Base-by-base conservation (phyloP, 2,329 filamentous ascomycete genomes). In the Sarocladiaceae sp. region DNA sequence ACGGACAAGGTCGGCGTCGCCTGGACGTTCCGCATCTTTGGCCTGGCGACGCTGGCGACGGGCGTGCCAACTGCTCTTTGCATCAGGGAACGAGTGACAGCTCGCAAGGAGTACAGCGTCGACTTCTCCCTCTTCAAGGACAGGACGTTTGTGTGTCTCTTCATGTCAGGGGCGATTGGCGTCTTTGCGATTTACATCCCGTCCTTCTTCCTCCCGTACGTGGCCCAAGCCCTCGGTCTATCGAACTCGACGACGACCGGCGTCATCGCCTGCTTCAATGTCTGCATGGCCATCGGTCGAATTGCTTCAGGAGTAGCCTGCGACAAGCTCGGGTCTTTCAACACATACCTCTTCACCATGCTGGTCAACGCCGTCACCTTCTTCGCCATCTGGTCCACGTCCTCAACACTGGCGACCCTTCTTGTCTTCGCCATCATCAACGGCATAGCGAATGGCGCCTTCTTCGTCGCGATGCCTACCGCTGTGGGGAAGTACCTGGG, bases 391-490 rank as follows among this genome's bases (percentile, higher is more conserved):
- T 83, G 79, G 80, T 79, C 80, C 0, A 67, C 76, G 0, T 77
- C 75, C 1, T 72, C 64, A 7, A 70, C 71, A 0, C 56, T 82
- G 2, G 73, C 62, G 0, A 75, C 76, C 0, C 55, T 83, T 21
- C 60, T 74, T 13, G 58, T 72, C 0, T 83, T 83, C 53, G 74
- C 74, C 10, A 62, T 81, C 5, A 60, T 82, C 19, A 83, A 82
- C 49, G 80, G 80, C 0, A 60, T 71, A 31, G 69, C 73, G 3
- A 82, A 82, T 51, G 80, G 80, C 0, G 76, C 73, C 0, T 83
- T 83, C 62, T 83, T 83, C 53, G 72, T 74, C 1, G 74, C 74
- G 0, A 80, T 82, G 67, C 80, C 80, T 0, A 82, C 78, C 0
- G 78, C 78, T 2, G 73, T 82, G 0, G 72, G 74, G 0, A 78